phyloP scores from a whole-genome alignment of 257 asterid genomes.

The Striga asiatica region DNA sequence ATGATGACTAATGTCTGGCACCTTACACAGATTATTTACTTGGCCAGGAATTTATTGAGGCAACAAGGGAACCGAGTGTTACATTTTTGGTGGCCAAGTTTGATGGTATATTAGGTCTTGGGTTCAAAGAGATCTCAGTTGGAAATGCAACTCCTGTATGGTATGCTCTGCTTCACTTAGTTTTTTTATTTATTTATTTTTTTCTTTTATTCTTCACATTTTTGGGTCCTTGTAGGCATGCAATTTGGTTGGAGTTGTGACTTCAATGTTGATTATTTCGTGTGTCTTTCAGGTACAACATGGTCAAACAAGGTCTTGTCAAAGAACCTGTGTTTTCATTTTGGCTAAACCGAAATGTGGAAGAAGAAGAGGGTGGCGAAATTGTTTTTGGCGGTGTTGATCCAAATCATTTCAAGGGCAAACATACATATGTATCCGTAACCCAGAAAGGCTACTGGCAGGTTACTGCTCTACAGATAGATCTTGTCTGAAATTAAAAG shows the following conservation, averaged over 20 bases:
- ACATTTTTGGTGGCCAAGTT: slow-evolving; percentile 86
- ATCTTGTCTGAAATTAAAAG: neutral
- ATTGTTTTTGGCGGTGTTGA: slow-evolving; percentile 92
- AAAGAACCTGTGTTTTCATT: slow-evolving; percentile 83
- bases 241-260: neutral
- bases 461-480: slow-evolving; percentile 33
- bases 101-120: slow-evolving; percentile 95
- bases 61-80: slow-evolving; percentile 78
- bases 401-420: slow-evolving; percentile 73
- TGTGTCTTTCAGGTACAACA: slow-evolving; percentile 48
- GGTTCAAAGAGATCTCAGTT: slow-evolving; percentile 83
- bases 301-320: slow-evolving; percentile 78
- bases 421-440: slow-evolving; percentile 80
- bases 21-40: neutral
- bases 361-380: slow-evolving; percentile 69
- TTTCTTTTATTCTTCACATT: neutral
- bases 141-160: slow-evolving; percentile 82
- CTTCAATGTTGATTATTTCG: neutral
- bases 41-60: slow-evolving; percentile 76
- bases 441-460: slow-evolving; percentile 92
- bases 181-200: too few relatives aligned
- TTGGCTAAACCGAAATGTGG: slow-evolving; percentile 73
- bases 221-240: too few relatives aligned
- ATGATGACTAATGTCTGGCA: neutral
- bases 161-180: too few relatives aligned